A percentile compares a stretch with the other conserved stretches of the same genome.
These are phyloP conservation scores for Lasiodiplodia sp. DNA, from an alignment of 2,329 filamentous ascomycete species.

Conservation along the genomic window DNA sequence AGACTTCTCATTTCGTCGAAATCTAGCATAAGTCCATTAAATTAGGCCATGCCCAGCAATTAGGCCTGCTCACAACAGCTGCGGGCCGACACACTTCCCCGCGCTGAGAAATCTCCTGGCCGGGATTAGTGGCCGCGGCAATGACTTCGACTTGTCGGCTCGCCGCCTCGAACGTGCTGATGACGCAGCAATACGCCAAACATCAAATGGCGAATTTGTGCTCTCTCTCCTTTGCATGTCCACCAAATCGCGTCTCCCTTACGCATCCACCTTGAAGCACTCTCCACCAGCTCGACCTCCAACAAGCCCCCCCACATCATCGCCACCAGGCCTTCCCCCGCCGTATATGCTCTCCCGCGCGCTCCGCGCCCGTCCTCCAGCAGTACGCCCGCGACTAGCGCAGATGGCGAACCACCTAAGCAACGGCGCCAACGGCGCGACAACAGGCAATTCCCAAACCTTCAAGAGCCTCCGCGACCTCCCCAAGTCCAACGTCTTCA, in stretches of 20 bases:
- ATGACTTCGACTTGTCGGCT: constrained; percentile 1
- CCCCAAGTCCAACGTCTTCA: constrained; percentile 71
- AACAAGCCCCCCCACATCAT: neutral
- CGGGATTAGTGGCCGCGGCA: constrained; percentile 3
- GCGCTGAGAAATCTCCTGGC: constrained; percentile 20
- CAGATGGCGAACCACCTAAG: constrained; percentile 55
- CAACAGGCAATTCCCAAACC: constrained; percentile 32
- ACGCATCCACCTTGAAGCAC: neutral
- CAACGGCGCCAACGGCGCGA: constrained; percentile 32
- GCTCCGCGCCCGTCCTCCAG: constrained; percentile 28
- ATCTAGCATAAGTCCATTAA: neutral
- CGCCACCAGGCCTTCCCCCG: neutral
- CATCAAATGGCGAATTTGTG: constrained; percentile 7
- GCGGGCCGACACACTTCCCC: constrained; percentile 2
- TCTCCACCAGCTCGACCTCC: neutral
- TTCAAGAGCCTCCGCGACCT: constrained; percentile 56
- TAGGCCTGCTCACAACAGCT: neutral
- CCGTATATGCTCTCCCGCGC: constrained; percentile 34
- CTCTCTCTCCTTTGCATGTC: neutral
- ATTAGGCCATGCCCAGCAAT: neutral
- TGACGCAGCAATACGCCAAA: constrained; percentile 21
- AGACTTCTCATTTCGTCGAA: neutral
- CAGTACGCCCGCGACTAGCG: constrained; percentile 43
- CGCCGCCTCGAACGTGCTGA: constrained; percentile 18
- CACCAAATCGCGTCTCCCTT: neutral